Evolutionary conservation across 2,329 filamentous ascomycete genomes (phyloP).

Genomic region (Ascochyta fabae): DNA sequence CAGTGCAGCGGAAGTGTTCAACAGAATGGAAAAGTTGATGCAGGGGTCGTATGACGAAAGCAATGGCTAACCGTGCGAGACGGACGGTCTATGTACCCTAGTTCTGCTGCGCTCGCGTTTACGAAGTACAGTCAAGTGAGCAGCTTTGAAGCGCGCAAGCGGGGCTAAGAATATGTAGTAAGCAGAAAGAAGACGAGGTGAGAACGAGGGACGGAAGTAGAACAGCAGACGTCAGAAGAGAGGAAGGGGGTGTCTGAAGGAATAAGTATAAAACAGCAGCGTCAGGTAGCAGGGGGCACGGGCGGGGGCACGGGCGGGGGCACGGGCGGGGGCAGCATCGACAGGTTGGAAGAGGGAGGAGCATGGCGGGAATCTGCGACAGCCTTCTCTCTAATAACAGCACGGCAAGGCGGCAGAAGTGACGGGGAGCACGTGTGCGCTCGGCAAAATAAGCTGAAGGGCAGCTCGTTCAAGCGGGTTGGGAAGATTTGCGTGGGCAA

Average conservation of each 20-base stretch:
- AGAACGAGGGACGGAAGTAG: constrained; percentile 34
- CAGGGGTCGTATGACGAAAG: constrained; percentile 5
- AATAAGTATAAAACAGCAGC: constrained; percentile 41
- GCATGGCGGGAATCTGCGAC: constrained; percentile 19
- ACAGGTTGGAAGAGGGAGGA: constrained; percentile 14
- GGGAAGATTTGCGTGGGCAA: constrained; percentile 1
- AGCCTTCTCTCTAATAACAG: constrained; percentile 17
- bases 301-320: constrained; percentile 20
- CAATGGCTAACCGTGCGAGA: constrained; percentile 9
- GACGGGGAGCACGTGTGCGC: background rate
- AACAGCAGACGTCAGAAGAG: constrained; percentile 28
- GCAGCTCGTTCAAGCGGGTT: constrained; percentile 2
- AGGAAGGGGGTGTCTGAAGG: constrained; percentile 28
- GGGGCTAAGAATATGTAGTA: constrained; percentile 20
- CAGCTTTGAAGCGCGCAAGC: constrained; percentile 8
- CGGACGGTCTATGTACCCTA: constrained; percentile 11
- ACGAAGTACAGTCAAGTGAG: constrained; percentile 2
- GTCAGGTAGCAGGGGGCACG: constrained; percentile 12
- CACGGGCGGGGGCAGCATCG: constrained; percentile 21
- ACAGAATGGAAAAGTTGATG: background rate
- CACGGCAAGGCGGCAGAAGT: constrained; percentile 1
- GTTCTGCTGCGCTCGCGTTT: background rate
- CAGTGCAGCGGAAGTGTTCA: background rate
- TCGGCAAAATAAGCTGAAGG: constrained; percentile 2
- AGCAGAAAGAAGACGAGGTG: constrained; percentile 22